phyloP scores from a whole-genome alignment of 2,329 filamentous ascomycete genomes.

The Geosmithia putterillii region DNA sequence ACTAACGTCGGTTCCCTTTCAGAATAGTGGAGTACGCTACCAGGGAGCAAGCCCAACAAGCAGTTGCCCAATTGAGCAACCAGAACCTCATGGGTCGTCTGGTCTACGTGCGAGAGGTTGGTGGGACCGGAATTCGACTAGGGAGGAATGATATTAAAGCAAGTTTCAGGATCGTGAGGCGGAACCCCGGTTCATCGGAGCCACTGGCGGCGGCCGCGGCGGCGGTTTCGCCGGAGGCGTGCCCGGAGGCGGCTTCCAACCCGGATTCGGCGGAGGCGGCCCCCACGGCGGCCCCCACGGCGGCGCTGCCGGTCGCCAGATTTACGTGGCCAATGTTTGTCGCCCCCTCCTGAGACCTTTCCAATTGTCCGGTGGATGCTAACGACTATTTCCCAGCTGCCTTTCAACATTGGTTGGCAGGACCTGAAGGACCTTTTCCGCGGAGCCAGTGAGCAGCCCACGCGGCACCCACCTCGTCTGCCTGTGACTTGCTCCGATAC shows the following conservation, averaged over 20 bases:
- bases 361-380: constrained; percentile 8
- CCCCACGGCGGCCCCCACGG: constrained; percentile 29
- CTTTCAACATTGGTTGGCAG: constrained; percentile 96
- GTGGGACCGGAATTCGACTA: neutral
- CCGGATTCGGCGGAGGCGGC: constrained; percentile 40
- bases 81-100: constrained; percentile 97
- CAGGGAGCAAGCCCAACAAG: constrained; percentile 95
- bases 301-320: constrained; percentile 66
- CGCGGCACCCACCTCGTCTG: neutral
- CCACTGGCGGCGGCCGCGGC: constrained; percentile 49
- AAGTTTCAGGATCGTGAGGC: constrained; percentile 76
- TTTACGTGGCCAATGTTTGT: constrained; percentile 98
- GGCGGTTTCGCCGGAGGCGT: constrained; percentile 36
- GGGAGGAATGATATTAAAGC: neutral
- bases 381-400: constrained; percentile 50
- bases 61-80: constrained; percentile 96
- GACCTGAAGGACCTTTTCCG: constrained; percentile 98
- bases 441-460: constrained; percentile 68
- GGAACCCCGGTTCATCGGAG: constrained; percentile 87
- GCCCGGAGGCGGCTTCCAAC: constrained; percentile 41
- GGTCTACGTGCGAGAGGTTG: constrained; percentile 94
- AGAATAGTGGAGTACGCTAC: constrained; percentile 99
- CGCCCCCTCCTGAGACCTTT: constrained; percentile 8
- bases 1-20: constrained; percentile 15
- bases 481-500: neutral